Percentiles rank a stretch among this genome's conserved stretches.
These are phyloP conservation scores for Colletotrichum cordylinicola DNA, from an alignment of 2,329 filamentous ascomycete species.

Conservation along the genomic window DNA sequence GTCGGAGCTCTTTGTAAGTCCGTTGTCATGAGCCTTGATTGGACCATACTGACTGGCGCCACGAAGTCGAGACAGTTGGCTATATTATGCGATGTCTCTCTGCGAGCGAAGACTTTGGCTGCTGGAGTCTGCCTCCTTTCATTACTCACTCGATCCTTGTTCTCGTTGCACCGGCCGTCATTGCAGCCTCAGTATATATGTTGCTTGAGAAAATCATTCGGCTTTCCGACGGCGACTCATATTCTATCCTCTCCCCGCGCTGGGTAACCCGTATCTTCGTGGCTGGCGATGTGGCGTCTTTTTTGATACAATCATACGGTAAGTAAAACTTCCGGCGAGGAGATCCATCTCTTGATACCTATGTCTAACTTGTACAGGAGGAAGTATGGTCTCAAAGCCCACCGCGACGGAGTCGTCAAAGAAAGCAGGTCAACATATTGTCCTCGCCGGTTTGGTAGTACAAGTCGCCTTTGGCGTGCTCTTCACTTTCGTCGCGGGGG, in stretches of 20 bases:
- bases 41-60: fast-evolving
- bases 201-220: neutral
- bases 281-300: neutral
- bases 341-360: neutral
- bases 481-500: neutral
- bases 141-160: neutral
- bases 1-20: neutral
- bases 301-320: neutral
- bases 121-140: neutral
- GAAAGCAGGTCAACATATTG: neutral
- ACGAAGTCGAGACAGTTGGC: neutral
- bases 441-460: neutral
- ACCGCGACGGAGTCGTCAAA: neutral
- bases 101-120: neutral
- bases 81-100: neutral
- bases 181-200: neutral
- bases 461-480: neutral
- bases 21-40: neutral
- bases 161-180: neutral
- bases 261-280: neutral
- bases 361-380: neutral
- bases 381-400: neutral
- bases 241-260: neutral
- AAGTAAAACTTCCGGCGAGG: neutral
- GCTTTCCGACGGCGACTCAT: neutral